Conservation (phyloP, 2,329 filamentous ascomycete species). For the Aspergillus arachidicola region DNA sequence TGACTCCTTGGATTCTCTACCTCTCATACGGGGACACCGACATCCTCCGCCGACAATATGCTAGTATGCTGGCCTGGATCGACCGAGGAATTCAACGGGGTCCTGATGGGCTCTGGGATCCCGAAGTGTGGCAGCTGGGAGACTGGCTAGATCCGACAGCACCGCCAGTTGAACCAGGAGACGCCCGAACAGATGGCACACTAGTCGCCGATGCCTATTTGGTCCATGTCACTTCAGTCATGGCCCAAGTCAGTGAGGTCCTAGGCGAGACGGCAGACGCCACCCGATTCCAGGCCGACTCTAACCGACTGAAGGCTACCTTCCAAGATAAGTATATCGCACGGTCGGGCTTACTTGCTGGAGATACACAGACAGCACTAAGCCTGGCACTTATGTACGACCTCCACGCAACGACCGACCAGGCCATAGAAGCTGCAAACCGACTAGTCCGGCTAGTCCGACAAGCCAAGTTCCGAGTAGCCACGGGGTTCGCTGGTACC, state of each 20-base stretch:
- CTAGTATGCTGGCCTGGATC: constrained; percentile 40
- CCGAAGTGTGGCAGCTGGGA: constrained; percentile 37
- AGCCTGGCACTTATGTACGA: constrained; percentile 29
- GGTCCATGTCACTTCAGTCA: constrained; percentile 34
- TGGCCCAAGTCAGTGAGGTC: constrained; percentile 30
- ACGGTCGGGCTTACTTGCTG: constrained; percentile 28
- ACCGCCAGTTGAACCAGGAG: constrained; percentile 36
- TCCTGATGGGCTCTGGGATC: constrained; percentile 39
- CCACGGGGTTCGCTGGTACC: constrained; percentile 41
- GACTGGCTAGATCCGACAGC: constrained; percentile 48
- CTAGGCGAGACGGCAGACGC: constrained; percentile 27
- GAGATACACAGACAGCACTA: constrained; percentile 37
- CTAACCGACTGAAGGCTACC: constrained; percentile 16
- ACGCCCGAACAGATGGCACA: constrained; percentile 34
- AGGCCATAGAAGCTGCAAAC: constrained; percentile 3
- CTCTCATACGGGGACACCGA: constrained; percentile 35
- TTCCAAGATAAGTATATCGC: constrained; percentile 38
- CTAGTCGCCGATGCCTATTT: constrained; percentile 46
- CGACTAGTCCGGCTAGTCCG: constrained; percentile 24
- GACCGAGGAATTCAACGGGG: constrained; percentile 37
- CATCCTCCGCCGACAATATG: constrained; percentile 40
- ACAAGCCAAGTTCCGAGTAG: constrained; percentile 33
- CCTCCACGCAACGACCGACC: constrained; percentile 21
- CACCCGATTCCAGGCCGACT: constrained; percentile 24
- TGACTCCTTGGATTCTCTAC: constrained; percentile 41